A percentile compares a stretch with the other conserved stretches of the same genome.
Evolutionary conservation across 1,139 yeast species (phyloP).

Genomic region (Suhomyces bokatorum): DNA sequence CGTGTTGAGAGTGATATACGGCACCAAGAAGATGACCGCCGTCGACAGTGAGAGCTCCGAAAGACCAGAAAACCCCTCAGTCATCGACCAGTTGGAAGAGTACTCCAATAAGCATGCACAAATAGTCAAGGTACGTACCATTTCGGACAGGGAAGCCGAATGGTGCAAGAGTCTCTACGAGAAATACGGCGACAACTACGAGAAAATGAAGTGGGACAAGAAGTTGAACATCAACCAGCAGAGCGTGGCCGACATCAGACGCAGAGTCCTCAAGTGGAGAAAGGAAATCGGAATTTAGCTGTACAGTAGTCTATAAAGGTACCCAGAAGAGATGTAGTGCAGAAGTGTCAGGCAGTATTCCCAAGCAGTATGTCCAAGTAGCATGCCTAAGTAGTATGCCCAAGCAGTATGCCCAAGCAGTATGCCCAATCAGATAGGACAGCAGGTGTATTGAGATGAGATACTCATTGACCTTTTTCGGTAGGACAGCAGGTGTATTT

Average conservation of each 20-base stretch:
- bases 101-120: constrained; percentile 55
- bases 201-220: constrained; percentile 89
- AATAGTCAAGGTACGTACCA: constrained; percentile 52
- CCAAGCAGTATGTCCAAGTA: no score
- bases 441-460: no score
- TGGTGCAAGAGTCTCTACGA: constrained; percentile 68
- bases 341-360: no score
- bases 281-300: constrained; percentile 31
- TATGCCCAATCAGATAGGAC: no score
- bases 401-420: no score
- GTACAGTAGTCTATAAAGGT: constrained; percentile 2
- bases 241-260: constrained; percentile 77
- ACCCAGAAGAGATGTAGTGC: background rate
- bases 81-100: constrained; percentile 68
- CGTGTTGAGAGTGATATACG: constrained; percentile 69
- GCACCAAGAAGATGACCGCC: constrained; percentile 45
- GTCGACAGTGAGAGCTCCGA: constrained; percentile 24
- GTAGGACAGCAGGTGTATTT: no score
- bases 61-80: constrained; percentile 32
- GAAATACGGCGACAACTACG: constrained; percentile 86
- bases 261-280: constrained; percentile 69
- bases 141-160: constrained; percentile 70
- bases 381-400: no score
- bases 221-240: constrained; percentile 82
- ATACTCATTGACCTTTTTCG: no score